Base-by-base conservation (phyloP, 2,329 filamentous ascomycete species). In the Zalaria sp. region DNA sequence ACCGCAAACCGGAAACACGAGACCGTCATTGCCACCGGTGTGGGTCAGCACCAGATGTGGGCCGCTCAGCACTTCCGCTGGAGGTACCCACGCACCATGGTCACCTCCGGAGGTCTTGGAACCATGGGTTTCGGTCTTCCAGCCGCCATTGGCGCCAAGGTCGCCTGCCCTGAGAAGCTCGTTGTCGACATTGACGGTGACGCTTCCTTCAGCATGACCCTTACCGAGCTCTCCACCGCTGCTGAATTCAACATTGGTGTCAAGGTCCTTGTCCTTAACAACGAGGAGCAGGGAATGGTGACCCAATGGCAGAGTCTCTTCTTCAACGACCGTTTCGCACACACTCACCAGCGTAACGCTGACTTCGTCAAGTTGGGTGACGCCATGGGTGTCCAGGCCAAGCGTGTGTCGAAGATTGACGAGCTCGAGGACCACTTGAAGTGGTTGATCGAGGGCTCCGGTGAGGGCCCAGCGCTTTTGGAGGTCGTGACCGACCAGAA, bases 31-130 rank as follows among this genome's bases (percentile, higher is more conserved):
- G 69, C 87, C 2, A 96, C 89, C 2, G 91, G 89, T 64, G 91
- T 96, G 6, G 91, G 91, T 35, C 91, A 96, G 65, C 89, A 96
- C 68, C 89, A 98, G 65, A 96, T 96, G 91, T 96, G 89, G 91
- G 75, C 84, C 26, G 91, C 88, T 4, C 89, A 96, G 68, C 88
- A 94, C 70, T 96, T 87, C 78, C 78, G 87, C 55, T 96, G 91
- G 89, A 77, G 86, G 49, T 68, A 87, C 55, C 89, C 91, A 28
- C 80, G 91, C 51, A 84, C 83, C 48, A 93, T 96, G 83, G 83
- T 98, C 66, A 95, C 89, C 28, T 95, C 88, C 1, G 91, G 91
- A 61, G 91, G 91, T 59, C 78, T 96, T 11, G 87, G 88, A 47
- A 93, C 86, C 11, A 96, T 96, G 91, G 91, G 91, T 44, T 96